Conservation (phyloP, 371 early-diverging fungal species). For the Funneliformis caledonium region DNA sequence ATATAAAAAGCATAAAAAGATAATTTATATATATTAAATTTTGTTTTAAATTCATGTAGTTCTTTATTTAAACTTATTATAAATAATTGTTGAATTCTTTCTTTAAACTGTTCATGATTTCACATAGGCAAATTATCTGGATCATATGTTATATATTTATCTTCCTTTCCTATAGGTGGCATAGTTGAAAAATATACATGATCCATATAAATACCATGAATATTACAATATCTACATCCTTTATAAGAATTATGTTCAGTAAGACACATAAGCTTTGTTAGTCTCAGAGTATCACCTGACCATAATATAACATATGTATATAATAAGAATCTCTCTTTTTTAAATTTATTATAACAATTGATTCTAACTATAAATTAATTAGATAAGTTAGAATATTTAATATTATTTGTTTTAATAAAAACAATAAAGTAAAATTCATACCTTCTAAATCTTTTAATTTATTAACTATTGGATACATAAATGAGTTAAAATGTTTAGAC, state of each 20-base stretch:
- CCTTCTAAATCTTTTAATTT: conserved; percentile 7
- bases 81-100: too few relatives aligned
- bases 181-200: conserved; percentile 10
- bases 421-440: neutral
- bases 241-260: conserved; percentile 19
- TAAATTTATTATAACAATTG: neutral
- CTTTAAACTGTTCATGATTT: too few relatives aligned
- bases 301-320: neutral
- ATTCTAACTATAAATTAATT: neutral
- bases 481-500: too few relatives aligned
- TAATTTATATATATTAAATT: too few relatives aligned
- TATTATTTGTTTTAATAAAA: neutral
- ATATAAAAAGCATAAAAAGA: too few relatives aligned
- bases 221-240: conserved; percentile 1
- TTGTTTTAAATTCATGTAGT: too few relatives aligned
- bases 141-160: neutral
- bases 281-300: neutral
- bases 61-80: too few relatives aligned
- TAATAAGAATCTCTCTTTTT: neutral
- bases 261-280: conserved; percentile 19
- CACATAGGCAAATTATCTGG: too few relatives aligned
- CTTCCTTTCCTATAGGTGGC: neutral
- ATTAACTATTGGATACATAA: neutral
- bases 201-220: neutral
- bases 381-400: neutral